phyloP scores from a whole-genome alignment of 1,284 basidiomycete genomes.

The Rhodotorula sp. region DNA sequence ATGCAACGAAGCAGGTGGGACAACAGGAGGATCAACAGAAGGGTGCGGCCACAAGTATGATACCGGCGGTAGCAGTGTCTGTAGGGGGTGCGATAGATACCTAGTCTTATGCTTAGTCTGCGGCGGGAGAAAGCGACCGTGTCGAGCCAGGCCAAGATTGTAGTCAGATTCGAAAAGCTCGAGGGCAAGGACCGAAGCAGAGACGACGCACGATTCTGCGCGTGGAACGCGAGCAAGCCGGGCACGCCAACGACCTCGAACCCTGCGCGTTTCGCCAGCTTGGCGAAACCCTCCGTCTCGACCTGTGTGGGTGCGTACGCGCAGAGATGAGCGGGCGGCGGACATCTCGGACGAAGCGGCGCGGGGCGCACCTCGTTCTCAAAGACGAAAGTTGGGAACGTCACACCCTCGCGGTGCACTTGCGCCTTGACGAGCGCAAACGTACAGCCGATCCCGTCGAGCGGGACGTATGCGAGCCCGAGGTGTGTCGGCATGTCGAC shows the following conservation, averaged over 20 bases:
- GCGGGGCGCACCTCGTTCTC: conserved; percentile 29
- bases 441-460: conserved; percentile 38
- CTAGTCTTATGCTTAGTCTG: no score
- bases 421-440: conserved; percentile 39
- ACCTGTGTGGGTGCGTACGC: conserved; percentile 9
- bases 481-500: conserved; percentile 40
- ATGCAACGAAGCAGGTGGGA: no score
- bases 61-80: no score
- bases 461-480: conserved; percentile 31
- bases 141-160: not conserved
- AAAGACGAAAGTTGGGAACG: conserved; percentile 36
- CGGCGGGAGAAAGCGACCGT: no score
- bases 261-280: conserved; percentile 30
- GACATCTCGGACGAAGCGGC: not conserved
- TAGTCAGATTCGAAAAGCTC: not conserved
- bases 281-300: conserved; percentile 35
- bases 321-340: no score
- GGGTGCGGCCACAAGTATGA: no score
- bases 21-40: no score
- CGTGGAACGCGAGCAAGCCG: conserved; percentile 31
- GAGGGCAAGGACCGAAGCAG: no score
- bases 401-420: conserved; percentile 35
- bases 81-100: no score
- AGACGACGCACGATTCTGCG: conserved; percentile 20
- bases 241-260: conserved; percentile 37